These are phyloP conservation scores for Tuber microsphaerosporum DNA, from an alignment of 495 filamentous ascomycete species.

Conservation along the genomic window DNA sequence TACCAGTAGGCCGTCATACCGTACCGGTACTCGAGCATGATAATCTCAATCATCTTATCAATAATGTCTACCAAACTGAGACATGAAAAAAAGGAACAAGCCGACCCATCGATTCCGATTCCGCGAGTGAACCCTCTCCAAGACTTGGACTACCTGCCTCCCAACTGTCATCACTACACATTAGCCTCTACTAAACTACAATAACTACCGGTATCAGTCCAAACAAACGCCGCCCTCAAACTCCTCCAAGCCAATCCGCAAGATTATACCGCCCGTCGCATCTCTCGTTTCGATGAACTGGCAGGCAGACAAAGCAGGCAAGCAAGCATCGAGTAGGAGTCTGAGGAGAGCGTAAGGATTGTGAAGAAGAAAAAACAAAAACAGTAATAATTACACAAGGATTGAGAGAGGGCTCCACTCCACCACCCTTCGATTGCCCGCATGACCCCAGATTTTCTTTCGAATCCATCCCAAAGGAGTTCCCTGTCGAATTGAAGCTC, in stretches of 20 bases:
- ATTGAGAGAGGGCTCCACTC: slow-evolving; percentile 21
- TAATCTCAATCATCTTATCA: slow-evolving; percentile 4
- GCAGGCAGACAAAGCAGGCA: background rate
- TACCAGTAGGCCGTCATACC: background rate
- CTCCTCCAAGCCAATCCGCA: background rate
- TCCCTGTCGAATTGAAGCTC: slow-evolving; percentile 14
- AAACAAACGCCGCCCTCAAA: background rate
- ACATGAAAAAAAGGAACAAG: background rate
- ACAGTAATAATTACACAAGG: slow-evolving; percentile 1
- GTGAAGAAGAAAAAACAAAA: background rate
- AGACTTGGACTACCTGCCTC: background rate
- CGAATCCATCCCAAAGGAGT: slow-evolving; percentile 27
- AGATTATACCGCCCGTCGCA: slow-evolving; percentile 13
- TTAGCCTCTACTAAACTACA: background rate
- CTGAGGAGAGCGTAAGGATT: background rate
- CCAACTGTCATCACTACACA: background rate
- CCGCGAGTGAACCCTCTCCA: background rate
- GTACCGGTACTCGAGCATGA: background rate
- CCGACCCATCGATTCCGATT: background rate
- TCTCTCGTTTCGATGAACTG: slow-evolving; percentile 25
- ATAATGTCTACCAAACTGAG: background rate
- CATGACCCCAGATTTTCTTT: slow-evolving; percentile 39
- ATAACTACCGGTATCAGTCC: background rate
- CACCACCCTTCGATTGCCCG: slow-evolving; percentile 33
- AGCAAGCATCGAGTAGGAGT: background rate